Evolutionary conservation across 768 basidiomycete species (phyloP), one percentile per base, ranked within the genome.

Genomic region (Amyloporia xantha): DNA sequence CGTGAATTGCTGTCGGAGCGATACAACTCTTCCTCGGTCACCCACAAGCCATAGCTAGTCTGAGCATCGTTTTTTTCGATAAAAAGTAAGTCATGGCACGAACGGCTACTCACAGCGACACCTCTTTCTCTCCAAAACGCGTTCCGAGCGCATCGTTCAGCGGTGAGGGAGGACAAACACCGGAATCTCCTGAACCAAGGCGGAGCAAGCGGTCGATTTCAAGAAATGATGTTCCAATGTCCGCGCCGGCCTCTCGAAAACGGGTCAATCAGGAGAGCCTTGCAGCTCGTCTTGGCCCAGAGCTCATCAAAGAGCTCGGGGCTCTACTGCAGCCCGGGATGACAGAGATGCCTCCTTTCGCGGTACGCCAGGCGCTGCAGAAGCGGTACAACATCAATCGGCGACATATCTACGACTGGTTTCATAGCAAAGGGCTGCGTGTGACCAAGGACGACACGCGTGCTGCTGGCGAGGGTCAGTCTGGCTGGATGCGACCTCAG

Each of bases 391-490:
- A 70, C 51, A 81, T 85, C 50, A 84, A 87, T 61, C 71, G 85
- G 54, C 69, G 85, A 55, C 84, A 85, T 56, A 79, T 87, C 54
- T 87, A 87, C 60, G 85, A 87, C 64, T 86, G 86, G 63, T 86
- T 84, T 65, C 85, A 86, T 64, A 74, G 72, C 58, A 68, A 72
- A 57, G 77, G 71, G 48, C 49, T 64, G 26, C 59, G 64, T n/a
- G 58, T 64, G 45, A 58, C 47, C 49, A 61, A 58, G 41, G 57
- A 62, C 33, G 62, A 61, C 39, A 53, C 51, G 24, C 59, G 59
- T 33, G 52, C 50, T 13, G 50, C 54, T 12, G 51, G 47, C 9
- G 49, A 51, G 42, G 42, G 44, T 21, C 50, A 51, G 26, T 47
- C 49, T 15, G 48, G 46, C 21, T 41, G 50, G 15, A 49, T 49